Evolutionary conservation across 257 asterid genomes (phyloP), one percentile per base, ranked within the genome.

Genomic region (Petunia secreta): DNA sequence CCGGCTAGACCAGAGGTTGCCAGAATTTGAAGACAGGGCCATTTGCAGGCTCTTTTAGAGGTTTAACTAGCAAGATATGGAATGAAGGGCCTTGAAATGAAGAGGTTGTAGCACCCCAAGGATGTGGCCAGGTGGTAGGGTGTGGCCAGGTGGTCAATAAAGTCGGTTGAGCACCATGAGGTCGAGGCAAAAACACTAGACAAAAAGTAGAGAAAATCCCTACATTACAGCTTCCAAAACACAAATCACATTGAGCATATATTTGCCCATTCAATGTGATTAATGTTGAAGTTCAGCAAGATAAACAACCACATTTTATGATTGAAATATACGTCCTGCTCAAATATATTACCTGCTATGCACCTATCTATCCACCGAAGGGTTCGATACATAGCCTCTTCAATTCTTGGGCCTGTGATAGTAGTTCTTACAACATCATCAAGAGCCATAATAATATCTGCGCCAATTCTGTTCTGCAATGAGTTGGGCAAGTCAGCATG

Each of bases 301-400:
- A 34, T 50, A 50, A 48, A 50, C 11, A 73, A 50, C 78, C 36
- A 73, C 36, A 13, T 25, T 25, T 25, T 25, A 25, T 25, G 25
- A 25, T 52, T 4, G 46, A 13, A 34, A 52, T 11, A 46, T 73
- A 1, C 78, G 36, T 5, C 44, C 78, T 34, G 44, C 78, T 50
- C 14, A 46, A 66, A 73, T 38, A 80, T 64, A 59, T 77, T 89
- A 95, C 99, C 99, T 86, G 93, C 86, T 79, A 95, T 94, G 85
- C 98, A 95, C 87, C 99, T 94, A 85, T 95, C 99, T 83, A 95
- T 95, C 99, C 99, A 95, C 62, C 99, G 98, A 84, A 95, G 94
- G 63, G 99, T 95, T 67, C 99, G 97, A 85, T 92, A 88, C 99
- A 92, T 95, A 58, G 99, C 99, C 85, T 95, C 99, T 85, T 93